Evolutionary conservation across 371 early-diverging fungal species (phyloP).

Genomic region (Apophysomyces elegans): DNA sequence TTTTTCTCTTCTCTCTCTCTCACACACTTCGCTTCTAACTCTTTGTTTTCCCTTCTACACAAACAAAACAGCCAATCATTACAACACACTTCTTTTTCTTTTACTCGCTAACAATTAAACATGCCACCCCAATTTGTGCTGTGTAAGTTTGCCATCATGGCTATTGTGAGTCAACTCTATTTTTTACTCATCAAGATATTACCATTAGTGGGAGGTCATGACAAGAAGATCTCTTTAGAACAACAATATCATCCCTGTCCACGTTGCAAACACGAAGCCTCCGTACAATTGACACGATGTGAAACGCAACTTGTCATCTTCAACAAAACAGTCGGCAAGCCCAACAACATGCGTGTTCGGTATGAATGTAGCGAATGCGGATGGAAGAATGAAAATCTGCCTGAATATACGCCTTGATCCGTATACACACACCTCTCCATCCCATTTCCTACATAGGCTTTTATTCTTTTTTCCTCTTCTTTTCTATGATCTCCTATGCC

Average conservation of each 20-base stretch:
- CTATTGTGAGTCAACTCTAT: not conserved
- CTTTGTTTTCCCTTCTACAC: not conserved
- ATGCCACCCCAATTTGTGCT: constrained; percentile 18
- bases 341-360: constrained; percentile 39
- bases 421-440: not conserved
- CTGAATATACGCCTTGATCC: constrained; percentile 21
- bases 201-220: constrained; percentile 39
- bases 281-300: constrained; percentile 45
- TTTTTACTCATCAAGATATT: not conserved
- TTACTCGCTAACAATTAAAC: not conserved
- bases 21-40: constrained; percentile 13
- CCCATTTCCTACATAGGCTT: not conserved
- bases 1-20: not conserved
- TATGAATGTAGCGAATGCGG: constrained; percentile 36
- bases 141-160: constrained; percentile 13
- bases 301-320: constrained; percentile 42
- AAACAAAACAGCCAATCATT: not conserved
- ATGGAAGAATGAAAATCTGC: constrained; percentile 38
- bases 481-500: constrained; percentile 10
- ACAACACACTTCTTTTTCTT: not conserved
- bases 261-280: constrained; percentile 32
- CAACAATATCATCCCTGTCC: constrained; percentile 48
- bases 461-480: not conserved
- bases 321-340: constrained; percentile 35
- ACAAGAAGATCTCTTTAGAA: constrained; percentile 42